Evolutionary conservation across 169 alveolate species (phyloP).

Genomic region (Plasmodium fragile): DNA sequence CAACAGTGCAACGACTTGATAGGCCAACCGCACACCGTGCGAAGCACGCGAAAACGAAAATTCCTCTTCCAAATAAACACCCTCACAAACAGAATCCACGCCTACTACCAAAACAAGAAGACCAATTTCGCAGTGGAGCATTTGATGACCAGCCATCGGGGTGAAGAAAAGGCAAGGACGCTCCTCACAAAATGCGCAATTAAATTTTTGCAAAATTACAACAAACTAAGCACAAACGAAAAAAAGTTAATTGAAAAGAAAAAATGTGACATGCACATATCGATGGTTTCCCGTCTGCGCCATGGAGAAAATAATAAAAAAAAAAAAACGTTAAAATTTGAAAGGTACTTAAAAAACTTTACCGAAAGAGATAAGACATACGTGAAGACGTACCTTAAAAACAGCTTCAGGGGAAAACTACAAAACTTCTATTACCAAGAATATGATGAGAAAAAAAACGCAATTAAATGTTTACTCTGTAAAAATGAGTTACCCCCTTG

Average conservation of each 20-base stretch:
- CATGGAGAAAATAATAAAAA: neutral
- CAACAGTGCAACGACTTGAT: neutral
- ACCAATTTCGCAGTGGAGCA: conserved; percentile 33
- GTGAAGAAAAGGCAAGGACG: neutral
- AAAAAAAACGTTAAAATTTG: conserved; percentile 11
- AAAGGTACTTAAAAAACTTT: conserved; percentile 45
- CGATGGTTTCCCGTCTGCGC: neutral
- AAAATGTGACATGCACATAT: conserved; percentile 52
- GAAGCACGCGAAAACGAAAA: neutral
- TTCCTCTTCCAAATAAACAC: conserved; percentile 35
- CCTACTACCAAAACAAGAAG: conserved; percentile 27
- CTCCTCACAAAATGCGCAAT: conserved; percentile 33
- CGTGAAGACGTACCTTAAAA: conserved; percentile 48
- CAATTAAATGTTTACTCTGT: conserved; percentile 30
- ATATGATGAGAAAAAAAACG: neutral
- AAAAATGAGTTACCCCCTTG: conserved; percentile 4
- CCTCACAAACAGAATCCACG: conserved; percentile 58
- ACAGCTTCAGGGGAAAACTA: conserved; percentile 58
- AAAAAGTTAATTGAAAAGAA: conserved; percentile 51
- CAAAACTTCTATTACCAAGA: conserved; percentile 50
- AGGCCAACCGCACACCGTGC: neutral
- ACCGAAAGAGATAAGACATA: conserved; percentile 21
- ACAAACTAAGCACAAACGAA: conserved; percentile 29
- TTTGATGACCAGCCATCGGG: neutral
- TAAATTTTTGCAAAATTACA: conserved; percentile 29